phyloP scores from a whole-genome alignment of 129 eudicot genomes.

The Centaurea solstitialis region DNA sequence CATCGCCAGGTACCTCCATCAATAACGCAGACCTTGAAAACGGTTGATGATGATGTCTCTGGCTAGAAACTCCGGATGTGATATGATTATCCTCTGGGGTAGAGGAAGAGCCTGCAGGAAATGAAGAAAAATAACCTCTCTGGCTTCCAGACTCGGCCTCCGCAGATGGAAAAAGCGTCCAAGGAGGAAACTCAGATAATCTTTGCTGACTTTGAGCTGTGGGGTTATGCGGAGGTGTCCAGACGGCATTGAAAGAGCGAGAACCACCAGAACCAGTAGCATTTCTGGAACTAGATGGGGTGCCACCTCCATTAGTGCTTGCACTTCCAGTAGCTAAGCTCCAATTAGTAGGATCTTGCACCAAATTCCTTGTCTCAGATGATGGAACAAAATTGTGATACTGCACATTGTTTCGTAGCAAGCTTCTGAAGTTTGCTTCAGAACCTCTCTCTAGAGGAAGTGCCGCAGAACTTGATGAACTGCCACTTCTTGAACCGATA shows the following conservation, averaged over 20 bases:
- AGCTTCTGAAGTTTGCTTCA: slow-evolving; percentile 47
- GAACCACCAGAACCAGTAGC: slow-evolving; percentile 24
- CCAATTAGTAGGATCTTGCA: slow-evolving; percentile 62
- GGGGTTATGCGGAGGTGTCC: slow-evolving; percentile 46
- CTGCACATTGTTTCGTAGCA: slow-evolving; percentile 43
- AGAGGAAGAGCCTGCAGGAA: slow-evolving; percentile 44
- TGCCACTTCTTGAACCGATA: slow-evolving; percentile 40
- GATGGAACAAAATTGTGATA: slow-evolving; percentile 45
- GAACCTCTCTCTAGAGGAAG: slow-evolving; percentile 46
- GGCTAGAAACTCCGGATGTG: slow-evolving; percentile 39
- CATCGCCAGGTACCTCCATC: slow-evolving; percentile 66
- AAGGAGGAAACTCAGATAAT: slow-evolving; percentile 44
- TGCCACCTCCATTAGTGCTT: slow-evolving; percentile 34
- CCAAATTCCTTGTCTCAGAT: slow-evolving; percentile 42
- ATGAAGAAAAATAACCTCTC: slow-evolving; percentile 36
- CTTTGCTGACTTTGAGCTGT: slow-evolving; percentile 44
- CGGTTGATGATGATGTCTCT: slow-evolving; percentile 38
- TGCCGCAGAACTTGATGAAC: slow-evolving; percentile 38
- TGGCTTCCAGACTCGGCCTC: slow-evolving; percentile 60
- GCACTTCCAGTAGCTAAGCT: slow-evolving; percentile 49
- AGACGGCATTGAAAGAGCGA: slow-evolving; percentile 32
- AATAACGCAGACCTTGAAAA: slow-evolving; percentile 40
- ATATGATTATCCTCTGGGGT: slow-evolving; percentile 40
- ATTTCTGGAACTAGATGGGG: slow-evolving; percentile 43
- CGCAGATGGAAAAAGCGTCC: slow-evolving; percentile 56